These are phyloP conservation scores for Coprinellus aureogranulatus DNA, from an alignment of 768 basidiomycete genomes.

Conservation along the genomic window DNA sequence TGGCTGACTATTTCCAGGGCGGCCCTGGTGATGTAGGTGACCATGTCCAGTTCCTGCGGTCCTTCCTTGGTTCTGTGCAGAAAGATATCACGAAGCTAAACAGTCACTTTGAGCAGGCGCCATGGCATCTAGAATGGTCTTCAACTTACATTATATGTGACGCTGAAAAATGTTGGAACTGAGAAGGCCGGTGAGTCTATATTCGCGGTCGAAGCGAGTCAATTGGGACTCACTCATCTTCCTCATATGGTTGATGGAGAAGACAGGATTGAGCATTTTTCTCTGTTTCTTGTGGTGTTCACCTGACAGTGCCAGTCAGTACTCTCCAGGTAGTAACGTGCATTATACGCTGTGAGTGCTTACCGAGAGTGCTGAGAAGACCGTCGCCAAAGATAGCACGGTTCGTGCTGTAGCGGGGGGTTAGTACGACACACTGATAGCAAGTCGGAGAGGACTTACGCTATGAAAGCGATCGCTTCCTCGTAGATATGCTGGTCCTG, in stretches of 20 bases:
- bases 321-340: too few species aligned
- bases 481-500: conserved; percentile 29
- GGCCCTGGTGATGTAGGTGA: conserved; percentile 35
- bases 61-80: conserved; percentile 22
- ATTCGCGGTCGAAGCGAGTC: neutral
- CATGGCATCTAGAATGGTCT: too few species aligned
- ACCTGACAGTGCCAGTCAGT: conserved; percentile 21
- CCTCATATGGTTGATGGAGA: conserved; percentile 33
- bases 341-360: too few species aligned
- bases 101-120: too few species aligned
- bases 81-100: conserved; percentile 26
- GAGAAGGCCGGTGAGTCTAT: neutral
- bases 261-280: conserved; percentile 37
- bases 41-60: conserved; percentile 29
- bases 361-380: neutral
- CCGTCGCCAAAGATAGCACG: conserved; percentile 2
- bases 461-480: conserved; percentile 5
- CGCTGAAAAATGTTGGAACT: conserved; percentile 35
- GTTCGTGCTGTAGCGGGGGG: conserved; percentile 8
- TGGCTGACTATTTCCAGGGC: conserved; percentile 48
- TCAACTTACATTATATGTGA: conserved; percentile 30
- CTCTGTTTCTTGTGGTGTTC: conserved; percentile 39
- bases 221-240: conserved; percentile 26
- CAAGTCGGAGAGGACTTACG: neutral
- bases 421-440: too few species aligned